Percentiles rank a stretch among this genome's conserved stretches.
Conservation (phyloP, 352 stramenopile species). For the Halophytophthora batemanensis region DNA sequence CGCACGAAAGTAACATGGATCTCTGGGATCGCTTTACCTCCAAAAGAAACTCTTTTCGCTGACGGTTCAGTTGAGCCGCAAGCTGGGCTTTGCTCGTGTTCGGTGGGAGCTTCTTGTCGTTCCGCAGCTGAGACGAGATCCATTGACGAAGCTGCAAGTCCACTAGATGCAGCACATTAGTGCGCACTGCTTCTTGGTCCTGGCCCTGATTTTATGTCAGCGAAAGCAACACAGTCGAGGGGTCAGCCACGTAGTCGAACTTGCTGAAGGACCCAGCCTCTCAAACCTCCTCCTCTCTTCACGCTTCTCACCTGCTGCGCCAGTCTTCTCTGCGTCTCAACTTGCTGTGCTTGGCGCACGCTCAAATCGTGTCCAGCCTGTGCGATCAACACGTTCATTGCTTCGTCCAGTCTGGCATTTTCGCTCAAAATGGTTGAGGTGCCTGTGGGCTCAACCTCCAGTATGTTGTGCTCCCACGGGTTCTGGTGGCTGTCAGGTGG, state of each 20-base stretch:
- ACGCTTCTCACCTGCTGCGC: constrained; percentile 15
- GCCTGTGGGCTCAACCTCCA: background rate
- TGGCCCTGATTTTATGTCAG: constrained; percentile 12
- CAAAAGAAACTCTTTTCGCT: constrained; percentile 36
- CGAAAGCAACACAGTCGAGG: background rate
- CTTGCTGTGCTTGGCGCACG: background rate
- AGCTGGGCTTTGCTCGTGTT: constrained; percentile 12
- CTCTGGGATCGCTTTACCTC: constrained; percentile 26
- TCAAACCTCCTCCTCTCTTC: background rate
- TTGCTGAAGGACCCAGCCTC: background rate
- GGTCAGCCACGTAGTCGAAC: background rate
- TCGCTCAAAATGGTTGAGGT: background rate
- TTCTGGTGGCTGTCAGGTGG: constrained; percentile 16
- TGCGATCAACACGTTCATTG: constrained; percentile 17
- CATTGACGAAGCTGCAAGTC: constrained; percentile 57
- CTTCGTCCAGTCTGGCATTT: constrained; percentile 1
- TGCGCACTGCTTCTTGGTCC: constrained; percentile 30
- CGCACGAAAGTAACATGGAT: background rate
- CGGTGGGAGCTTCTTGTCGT: constrained; percentile 3
- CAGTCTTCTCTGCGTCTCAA: constrained; percentile 2
- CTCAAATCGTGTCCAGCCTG: constrained; percentile 13
- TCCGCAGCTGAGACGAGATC: constrained; percentile 41
- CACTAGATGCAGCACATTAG: constrained; percentile 42
- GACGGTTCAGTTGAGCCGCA: constrained; percentile 38
- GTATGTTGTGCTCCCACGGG: constrained; percentile 37